phyloP scores from a whole-genome alignment of 148 eudicot genomes.

The Salicornia ramosissima region DNA sequence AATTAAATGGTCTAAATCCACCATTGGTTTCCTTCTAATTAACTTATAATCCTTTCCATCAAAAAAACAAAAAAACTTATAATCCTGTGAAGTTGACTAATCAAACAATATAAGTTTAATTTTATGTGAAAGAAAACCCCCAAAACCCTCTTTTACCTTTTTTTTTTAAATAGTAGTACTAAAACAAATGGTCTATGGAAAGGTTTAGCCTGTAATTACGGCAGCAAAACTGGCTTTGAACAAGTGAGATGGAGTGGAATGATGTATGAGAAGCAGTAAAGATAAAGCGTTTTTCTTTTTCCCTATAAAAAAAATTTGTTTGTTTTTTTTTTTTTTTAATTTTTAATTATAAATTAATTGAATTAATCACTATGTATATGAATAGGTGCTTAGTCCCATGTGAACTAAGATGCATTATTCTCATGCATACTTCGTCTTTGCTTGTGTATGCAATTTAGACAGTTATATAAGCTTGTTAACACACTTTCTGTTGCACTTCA shows the following conservation, averaged over 20 bases:
- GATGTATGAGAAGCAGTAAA: conserved; percentile 31
- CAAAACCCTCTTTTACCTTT: no score
- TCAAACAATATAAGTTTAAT: no score
- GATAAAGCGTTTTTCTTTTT: conserved; percentile 26
- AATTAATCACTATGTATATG: conserved; percentile 1
- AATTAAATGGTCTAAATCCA: no score
- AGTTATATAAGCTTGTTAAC: conserved; percentile 23
- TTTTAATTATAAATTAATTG: background rate
- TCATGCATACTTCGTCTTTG: conserved; percentile 33
- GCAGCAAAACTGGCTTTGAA: conserved; percentile 55
- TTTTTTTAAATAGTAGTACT: no score
- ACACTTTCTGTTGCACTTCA: conserved; percentile 25
- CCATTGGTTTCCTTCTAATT: no score
- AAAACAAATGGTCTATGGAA: no score
- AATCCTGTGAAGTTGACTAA: no score
- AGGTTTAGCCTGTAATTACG: conserved; percentile 36
- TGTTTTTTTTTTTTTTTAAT: conserved; percentile 11
- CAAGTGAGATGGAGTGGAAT: conserved; percentile 26
- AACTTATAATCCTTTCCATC: no score
- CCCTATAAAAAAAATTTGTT: background rate
- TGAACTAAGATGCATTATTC: conserved; percentile 54
- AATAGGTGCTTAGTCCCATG: conserved; percentile 52
- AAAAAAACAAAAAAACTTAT: no score
- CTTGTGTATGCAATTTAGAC: conserved; percentile 10
- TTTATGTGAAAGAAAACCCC: no score